phyloP scores from a whole-genome alignment of 495 filamentous ascomycete species.

The Tricharina praecox region DNA sequence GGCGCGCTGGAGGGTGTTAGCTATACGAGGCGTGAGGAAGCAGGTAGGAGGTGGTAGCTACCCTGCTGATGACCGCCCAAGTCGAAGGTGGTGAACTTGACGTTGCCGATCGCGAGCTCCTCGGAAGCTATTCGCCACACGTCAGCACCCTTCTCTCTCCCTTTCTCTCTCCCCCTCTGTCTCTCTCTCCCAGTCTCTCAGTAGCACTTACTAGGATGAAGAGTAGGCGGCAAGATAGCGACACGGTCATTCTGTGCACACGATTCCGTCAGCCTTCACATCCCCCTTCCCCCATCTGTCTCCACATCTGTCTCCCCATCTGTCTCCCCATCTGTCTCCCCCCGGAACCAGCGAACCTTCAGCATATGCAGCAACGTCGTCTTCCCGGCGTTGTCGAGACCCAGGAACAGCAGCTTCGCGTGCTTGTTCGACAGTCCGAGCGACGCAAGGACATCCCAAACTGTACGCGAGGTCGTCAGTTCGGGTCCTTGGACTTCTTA shows the following conservation, averaged over 20 bases:
- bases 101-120: slow-evolving; percentile 90
- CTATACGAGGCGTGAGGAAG: too few relatives aligned
- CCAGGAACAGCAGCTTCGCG: slow-evolving; percentile 82
- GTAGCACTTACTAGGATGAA: slow-evolving; percentile 59
- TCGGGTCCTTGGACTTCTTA: too few relatives aligned
- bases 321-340: neutral
- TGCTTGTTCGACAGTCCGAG: slow-evolving; percentile 94
- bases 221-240: slow-evolving; percentile 75
- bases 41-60: slow-evolving; percentile 29
- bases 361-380: slow-evolving; percentile 85
- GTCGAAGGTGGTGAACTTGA: slow-evolving; percentile 94
- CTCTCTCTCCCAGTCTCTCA: slow-evolving; percentile 3
- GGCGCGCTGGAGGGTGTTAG: slow-evolving; percentile 47
- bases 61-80: slow-evolving; percentile 94
- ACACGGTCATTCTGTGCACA: slow-evolving; percentile 67
- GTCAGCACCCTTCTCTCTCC: neutral
- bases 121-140: slow-evolving; percentile 50
- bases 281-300: neutral
- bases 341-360: slow-evolving; percentile 69
- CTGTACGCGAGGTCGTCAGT: slow-evolving; percentile 32
- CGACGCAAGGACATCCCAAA: slow-evolving; percentile 80
- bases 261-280: neutral
- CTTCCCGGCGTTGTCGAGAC: slow-evolving; percentile 95
- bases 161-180: too few relatives aligned
- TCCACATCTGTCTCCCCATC: neutral